These are phyloP conservation scores for Trichosporon inkin DNA, from an alignment of 1,284 basidiomycete genomes.

Conservation along the genomic window DNA sequence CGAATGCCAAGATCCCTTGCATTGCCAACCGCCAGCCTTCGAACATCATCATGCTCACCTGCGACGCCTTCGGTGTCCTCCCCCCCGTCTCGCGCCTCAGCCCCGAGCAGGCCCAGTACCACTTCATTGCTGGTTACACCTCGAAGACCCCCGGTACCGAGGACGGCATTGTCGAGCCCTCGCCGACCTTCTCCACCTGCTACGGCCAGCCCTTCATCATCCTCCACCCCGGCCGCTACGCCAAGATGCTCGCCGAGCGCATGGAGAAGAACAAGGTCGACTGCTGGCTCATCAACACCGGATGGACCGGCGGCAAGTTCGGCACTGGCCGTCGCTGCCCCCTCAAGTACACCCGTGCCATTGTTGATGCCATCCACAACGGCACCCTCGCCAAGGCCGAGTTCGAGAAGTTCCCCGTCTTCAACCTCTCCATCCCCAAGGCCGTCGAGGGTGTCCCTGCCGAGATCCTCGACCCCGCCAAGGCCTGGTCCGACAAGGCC, in stretches of 20 bases:
- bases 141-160: slow-evolving; percentile 87
- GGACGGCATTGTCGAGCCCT: slow-evolving; percentile 95
- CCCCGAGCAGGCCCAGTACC: slow-evolving; percentile 93
- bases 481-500: slow-evolving; percentile 80
- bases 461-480: slow-evolving; percentile 77
- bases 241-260: slow-evolving; percentile 91
- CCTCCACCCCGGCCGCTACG: slow-evolving; percentile 91
- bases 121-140: slow-evolving; percentile 95
- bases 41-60: slow-evolving; percentile 96
- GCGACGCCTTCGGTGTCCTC: slow-evolving; percentile 96
- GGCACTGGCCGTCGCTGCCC: slow-evolving; percentile 88
- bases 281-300: slow-evolving; percentile 99
- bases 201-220: slow-evolving; percentile 99
- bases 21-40: slow-evolving; percentile 72
- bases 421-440: slow-evolving; percentile 77
- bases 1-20: slow-evolving; percentile 92
- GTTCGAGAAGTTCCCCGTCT: slow-evolving; percentile 75
- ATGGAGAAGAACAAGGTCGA: slow-evolving; percentile 88
- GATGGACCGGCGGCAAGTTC: slow-evolving; percentile 95
- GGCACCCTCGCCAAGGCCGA: slow-evolving; percentile 81
- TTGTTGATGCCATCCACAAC: slow-evolving; percentile 95
- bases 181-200: slow-evolving; percentile 98
- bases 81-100: slow-evolving; percentile 92
- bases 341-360: slow-evolving; percentile 89
- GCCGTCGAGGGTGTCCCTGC: slow-evolving; percentile 74